Conservation (phyloP, 768 basidiomycete species). For the Mycena capillaripes region DNA sequence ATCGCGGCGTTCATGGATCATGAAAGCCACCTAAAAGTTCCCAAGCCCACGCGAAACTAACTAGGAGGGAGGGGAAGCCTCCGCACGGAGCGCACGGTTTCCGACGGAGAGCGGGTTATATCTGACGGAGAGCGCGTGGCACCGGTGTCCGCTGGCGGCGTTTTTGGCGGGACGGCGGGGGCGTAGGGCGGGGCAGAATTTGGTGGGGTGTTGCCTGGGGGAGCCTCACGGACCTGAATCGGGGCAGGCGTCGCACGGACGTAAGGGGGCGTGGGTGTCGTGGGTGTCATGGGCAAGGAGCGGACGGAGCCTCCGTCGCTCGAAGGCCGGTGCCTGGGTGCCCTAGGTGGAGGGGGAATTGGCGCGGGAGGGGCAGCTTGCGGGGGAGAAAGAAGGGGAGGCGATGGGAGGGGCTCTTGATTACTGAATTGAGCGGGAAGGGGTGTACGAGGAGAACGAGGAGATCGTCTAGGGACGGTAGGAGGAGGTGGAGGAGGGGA, state of each 20-base stretch:
- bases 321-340: neutral
- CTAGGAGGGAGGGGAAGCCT: conserved; percentile 32
- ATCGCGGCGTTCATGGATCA: no score
- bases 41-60: neutral
- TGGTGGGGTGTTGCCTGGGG: conserved; percentile 10
- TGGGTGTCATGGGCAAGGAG: conserved; percentile 32
- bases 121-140: neutral
- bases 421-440: conserved; percentile 5
- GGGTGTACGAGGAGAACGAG: conserved; percentile 9
- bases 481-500: conserved; percentile 46
- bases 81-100: conserved; percentile 18
- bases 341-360: neutral
- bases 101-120: neutral
- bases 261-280: conserved; percentile 31
- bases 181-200: conserved; percentile 32
- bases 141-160: neutral
- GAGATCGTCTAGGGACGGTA: conserved; percentile 11
- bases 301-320: conserved; percentile 27
- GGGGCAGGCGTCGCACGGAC: conserved; percentile 23
- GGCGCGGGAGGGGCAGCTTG: conserved; percentile 7
- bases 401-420: conserved; percentile 12
- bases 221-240: neutral
- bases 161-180: neutral
- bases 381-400: conserved; percentile 9
- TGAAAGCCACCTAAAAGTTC: no score